Evolutionary conservation across 2,329 filamentous ascomycete species (phyloP), one percentile per base, ranked within the genome.

Genomic region (Trichoderma koningii): DNA sequence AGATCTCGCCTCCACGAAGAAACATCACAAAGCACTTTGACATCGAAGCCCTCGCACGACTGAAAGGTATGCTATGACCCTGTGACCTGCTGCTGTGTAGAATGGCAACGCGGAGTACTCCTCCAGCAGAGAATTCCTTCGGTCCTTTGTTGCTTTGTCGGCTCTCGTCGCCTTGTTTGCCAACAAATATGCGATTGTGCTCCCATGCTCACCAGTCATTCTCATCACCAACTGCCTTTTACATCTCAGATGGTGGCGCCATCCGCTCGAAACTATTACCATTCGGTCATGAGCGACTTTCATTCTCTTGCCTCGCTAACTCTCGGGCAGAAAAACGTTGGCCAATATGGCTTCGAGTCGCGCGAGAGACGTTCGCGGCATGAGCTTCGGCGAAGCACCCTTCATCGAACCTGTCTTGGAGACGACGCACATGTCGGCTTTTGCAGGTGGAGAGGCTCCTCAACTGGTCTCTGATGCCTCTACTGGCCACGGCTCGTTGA

Each of bases 371-470:
- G 23, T 50, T 42, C 26, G 42, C 28, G 42, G 42, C 47, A 26
- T 61, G 26, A 47, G 26, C 21, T 65, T 55, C 19, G 55, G 63
- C 17, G 50, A 61, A 53, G 63, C 55, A 12, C 55, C 56, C 21
- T 55, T 30, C 21, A 38, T 60, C 28, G 51, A 59, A 7, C 55
- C 47, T 9, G 23, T 15, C 7, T n/a, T 28, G 42, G 30, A 21
- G 7, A 34, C 14, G 28, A 23, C 42, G 10, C 55, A 55, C 23
- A 12, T 26, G 17, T 23, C 55, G 5, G 23, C 55, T 60, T 21
- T 23, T 53, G 21, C 1, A 15, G 53, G 21, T 19, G 45, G 34
- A 44, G 21, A 38, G 34, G 26, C 19, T 14, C 3, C 14, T 9
- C 45, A 28, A 26, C 12, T 30, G 17, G 23, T 15, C 50, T 23